Conservation (phyloP, 768 basidiomycete species). For the Boletus subcaerulescens region DNA sequence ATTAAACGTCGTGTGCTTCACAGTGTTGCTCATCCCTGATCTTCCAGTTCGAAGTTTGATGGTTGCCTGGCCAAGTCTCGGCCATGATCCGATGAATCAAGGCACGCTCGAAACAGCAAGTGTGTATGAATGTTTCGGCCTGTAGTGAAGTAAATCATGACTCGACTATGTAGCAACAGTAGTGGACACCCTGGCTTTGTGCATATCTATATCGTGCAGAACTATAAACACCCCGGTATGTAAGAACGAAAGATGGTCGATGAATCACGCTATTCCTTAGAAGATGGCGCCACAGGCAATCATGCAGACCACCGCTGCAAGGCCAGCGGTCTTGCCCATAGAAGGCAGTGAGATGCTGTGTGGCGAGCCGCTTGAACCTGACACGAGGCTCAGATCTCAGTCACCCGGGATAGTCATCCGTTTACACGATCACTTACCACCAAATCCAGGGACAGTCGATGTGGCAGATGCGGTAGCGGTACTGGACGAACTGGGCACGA, state of each 20-base stretch:
- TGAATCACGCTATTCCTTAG: background rate
- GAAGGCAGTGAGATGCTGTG: slow-evolving; percentile 2
- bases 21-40: background rate
- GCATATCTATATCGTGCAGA: too few species aligned
- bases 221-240: too few species aligned
- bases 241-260: too few species aligned
- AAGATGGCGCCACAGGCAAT: background rate
- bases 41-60: slow-evolving; percentile 19
- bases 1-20: background rate
- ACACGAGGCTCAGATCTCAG: background rate
- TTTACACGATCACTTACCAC: slow-evolving; percentile 1
- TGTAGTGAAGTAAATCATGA: background rate
- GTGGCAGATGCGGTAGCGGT: background rate
- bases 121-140: background rate
- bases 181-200: too few species aligned
- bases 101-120: background rate
- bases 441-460: background rate
- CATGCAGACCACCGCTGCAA: slow-evolving; percentile 9
- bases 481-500: background rate
- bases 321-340: background rate
- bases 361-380: slow-evolving; percentile 4
- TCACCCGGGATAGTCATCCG: background rate
- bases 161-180: too few species aligned
- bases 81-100: background rate
- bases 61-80: slow-evolving; percentile 13